Conservation (phyloP, 768 basidiomycete species). For the Rhodosporidiobolus sp. region DNA sequence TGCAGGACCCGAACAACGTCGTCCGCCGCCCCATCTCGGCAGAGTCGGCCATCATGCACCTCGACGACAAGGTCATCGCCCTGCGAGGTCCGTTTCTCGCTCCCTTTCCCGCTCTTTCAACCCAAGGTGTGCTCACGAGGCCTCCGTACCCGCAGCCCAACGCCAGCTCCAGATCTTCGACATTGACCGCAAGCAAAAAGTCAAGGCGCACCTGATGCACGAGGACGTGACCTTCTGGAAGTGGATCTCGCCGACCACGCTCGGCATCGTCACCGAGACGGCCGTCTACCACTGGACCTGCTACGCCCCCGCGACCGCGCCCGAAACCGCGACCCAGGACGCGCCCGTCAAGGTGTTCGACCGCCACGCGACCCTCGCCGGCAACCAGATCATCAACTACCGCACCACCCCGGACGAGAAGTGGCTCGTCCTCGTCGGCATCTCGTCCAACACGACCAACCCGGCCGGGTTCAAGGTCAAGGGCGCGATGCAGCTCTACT, state of each 20-base stretch:
- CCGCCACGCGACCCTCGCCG: conserved; percentile 87
- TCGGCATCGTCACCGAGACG: conserved; percentile 92
- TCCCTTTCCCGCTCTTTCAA: background rate
- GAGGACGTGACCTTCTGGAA: conserved; percentile 95
- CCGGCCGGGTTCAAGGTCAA: conserved; percentile 98
- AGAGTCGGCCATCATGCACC: conserved; percentile 99
- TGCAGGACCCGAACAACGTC: conserved; percentile 95
- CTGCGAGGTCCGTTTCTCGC: conserved; percentile 65
- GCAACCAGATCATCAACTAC: conserved; percentile 98
- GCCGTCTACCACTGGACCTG: conserved; percentile 69
- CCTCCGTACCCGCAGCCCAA: conserved; percentile 58
- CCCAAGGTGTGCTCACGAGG: too few species aligned
- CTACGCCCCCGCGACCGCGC: conserved; percentile 41
- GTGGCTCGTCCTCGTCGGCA: conserved; percentile 95
- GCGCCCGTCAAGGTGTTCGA: conserved; percentile 89
- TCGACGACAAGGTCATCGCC: conserved; percentile 91
- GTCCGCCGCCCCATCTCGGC: conserved; percentile 91
- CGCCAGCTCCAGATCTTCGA: conserved; percentile 97
- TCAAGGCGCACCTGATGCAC: conserved; percentile 88
- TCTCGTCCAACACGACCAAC: conserved; percentile 84
- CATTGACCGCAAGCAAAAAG: conserved; percentile 94
- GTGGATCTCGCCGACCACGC: conserved; percentile 85
- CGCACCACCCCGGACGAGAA: conserved; percentile 87
- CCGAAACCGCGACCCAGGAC: conserved; percentile 55
- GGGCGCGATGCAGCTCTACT: conserved; percentile 96